phyloP scores from a whole-genome alignment of 148 eudicot genomes.

The Euryodendron excelsum region DNA sequence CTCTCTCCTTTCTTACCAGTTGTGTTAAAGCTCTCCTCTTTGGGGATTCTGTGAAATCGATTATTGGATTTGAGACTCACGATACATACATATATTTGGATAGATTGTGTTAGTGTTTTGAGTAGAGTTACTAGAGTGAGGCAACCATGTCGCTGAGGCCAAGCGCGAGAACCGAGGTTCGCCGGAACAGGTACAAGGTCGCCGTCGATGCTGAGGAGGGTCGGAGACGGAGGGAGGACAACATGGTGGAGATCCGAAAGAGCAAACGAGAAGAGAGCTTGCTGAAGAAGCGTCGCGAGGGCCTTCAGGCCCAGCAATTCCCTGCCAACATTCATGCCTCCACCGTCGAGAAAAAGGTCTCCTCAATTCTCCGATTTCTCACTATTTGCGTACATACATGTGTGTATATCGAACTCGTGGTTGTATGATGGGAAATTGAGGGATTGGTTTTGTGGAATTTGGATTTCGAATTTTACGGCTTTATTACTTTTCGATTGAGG shows the following conservation, averaged over 20 bases:
- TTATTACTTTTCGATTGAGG: neutral
- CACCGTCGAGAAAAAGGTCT: conserved; percentile 44
- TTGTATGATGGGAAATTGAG: neutral
- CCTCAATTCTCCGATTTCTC: neutral
- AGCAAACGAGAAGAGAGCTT: conserved; percentile 64
- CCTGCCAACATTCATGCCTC: conserved; percentile 24
- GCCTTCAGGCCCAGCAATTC: conserved; percentile 32
- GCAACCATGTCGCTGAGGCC: conserved; percentile 51
- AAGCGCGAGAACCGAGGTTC: conserved; percentile 44
- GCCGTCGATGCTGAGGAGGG: conserved; percentile 85
- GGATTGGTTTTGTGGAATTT: neutral
- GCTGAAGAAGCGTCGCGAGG: conserved; percentile 78
- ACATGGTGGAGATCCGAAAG: conserved; percentile 76
- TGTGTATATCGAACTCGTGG: neutral
- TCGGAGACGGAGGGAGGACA: conserved; percentile 68
- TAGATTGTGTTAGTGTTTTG: conserved; percentile 19
- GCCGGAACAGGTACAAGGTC: conserved; percentile 67
- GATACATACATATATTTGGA: neutral
- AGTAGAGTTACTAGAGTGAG: neutral
- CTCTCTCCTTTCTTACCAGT: neutral
- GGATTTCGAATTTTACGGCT: neutral
- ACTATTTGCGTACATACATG: neutral
- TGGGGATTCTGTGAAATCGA: neutral
- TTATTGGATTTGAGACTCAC: neutral
- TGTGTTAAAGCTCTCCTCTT: neutral